Evolutionary conservation across 495 filamentous ascomycete species (phyloP).

Genomic region (Penicillium paxilli): DNA sequence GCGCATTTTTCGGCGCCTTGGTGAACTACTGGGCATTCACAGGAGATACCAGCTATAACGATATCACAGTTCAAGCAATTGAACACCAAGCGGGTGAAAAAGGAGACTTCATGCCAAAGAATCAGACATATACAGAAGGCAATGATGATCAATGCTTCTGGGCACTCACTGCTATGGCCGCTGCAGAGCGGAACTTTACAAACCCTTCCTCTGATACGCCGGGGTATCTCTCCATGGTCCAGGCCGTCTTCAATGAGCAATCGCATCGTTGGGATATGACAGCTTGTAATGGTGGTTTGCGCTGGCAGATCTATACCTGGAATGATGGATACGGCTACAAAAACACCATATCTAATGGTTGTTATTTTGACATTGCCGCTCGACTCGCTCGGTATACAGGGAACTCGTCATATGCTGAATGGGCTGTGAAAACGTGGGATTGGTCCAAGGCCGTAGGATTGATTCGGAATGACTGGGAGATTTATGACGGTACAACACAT

Average conservation of each 20-base stretch:
- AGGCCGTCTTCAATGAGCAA: slow-evolving; percentile 74
- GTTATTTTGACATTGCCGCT: slow-evolving; percentile 74
- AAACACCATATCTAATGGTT: slow-evolving; percentile 72
- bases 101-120: slow-evolving; percentile 70
- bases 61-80: slow-evolving; percentile 61
- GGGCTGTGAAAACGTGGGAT: slow-evolving; percentile 67
- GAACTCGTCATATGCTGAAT: slow-evolving; percentile 70
- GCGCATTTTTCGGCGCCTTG: slow-evolving; percentile 68
- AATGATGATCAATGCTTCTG: slow-evolving; percentile 87
- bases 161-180: slow-evolving; percentile 74
- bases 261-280: slow-evolving; percentile 64
- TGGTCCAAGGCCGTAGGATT: slow-evolving; percentile 64
- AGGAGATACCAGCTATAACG: slow-evolving; percentile 68
- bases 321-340: slow-evolving; percentile 77
- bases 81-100: slow-evolving; percentile 64
- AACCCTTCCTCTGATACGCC: slow-evolving; percentile 51
- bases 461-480: slow-evolving; percentile 54
- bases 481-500: slow-evolving; percentile 62
- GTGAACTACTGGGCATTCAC: slow-evolving; percentile 82
- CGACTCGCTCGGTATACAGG: slow-evolving; percentile 71
- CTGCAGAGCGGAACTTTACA: slow-evolving; percentile 71
- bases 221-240: slow-evolving; percentile 70
- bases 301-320: slow-evolving; percentile 77
- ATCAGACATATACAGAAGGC: slow-evolving; percentile 71
- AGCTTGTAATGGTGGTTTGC: slow-evolving; percentile 66